These are phyloP conservation scores for Naumovozyma castellii DNA, from an alignment of 805 yeast genomes.

Conservation along the genomic window DNA sequence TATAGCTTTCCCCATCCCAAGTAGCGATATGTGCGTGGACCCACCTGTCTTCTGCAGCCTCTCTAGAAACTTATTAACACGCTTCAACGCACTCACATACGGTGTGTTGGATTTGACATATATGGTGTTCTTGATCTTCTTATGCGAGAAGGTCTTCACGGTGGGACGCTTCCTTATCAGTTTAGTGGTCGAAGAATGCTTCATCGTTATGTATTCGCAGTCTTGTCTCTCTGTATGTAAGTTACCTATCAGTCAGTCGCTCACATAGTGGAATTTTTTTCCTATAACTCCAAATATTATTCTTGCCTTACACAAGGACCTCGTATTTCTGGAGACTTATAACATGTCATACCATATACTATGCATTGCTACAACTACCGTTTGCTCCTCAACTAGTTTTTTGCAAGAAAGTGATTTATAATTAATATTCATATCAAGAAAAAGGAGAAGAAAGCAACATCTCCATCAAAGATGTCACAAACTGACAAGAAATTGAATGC, in stretches of 20 bases:
- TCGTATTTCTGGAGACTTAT: too few relatives aligned
- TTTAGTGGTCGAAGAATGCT: slow-evolving; percentile 1
- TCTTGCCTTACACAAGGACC: too few relatives aligned
- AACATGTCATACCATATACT: too few relatives aligned
- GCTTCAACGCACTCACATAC: slow-evolving; percentile 60
- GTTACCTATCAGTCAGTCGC: too few relatives aligned
- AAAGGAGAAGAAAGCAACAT: neutral
- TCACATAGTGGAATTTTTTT: too few relatives aligned
- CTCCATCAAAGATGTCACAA: neutral
- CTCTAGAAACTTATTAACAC: slow-evolving; percentile 44
- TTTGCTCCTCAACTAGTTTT: too few relatives aligned
- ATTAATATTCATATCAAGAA: too few relatives aligned
- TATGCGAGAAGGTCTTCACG: slow-evolving; percentile 29
- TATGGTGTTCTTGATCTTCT: slow-evolving; percentile 40
- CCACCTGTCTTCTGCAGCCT: slow-evolving; percentile 38
- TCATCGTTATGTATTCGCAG: too few relatives aligned
- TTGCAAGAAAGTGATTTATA: too few relatives aligned
- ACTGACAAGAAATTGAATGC: neutral
- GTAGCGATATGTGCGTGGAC: slow-evolving; percentile 39
- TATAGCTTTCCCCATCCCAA: slow-evolving; percentile 72
- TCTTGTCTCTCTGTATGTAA: too few relatives aligned
- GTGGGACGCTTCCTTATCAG: slow-evolving; percentile 16
- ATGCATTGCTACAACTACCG: too few relatives aligned
- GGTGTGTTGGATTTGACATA: slow-evolving; percentile 62
- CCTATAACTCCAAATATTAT: too few relatives aligned